These are phyloP conservation scores for Tolypocladium guangdongense DNA, from an alignment of 2,329 filamentous ascomycete species.

Conservation along the genomic window DNA sequence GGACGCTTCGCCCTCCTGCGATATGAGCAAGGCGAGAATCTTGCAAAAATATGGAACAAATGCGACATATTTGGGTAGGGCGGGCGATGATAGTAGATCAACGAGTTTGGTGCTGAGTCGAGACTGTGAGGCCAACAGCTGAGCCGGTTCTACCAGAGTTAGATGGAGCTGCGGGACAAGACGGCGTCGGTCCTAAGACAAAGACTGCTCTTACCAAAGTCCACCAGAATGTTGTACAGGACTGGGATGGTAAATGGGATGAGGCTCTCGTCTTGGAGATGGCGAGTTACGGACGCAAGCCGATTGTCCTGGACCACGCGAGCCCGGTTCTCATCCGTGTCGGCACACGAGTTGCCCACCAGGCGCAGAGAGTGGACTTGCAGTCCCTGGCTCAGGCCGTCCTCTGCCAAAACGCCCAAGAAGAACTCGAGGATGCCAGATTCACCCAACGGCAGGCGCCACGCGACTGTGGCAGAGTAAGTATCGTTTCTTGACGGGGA, in stretches of 20 bases:
- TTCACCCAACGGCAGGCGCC: conserved; percentile 45
- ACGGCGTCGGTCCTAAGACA: neutral
- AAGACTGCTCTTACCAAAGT: conserved; percentile 39
- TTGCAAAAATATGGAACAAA: conserved; percentile 45
- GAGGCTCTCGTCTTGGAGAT: conserved; percentile 36
- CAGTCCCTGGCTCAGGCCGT: conserved; percentile 29
- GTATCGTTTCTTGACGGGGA: neutral
- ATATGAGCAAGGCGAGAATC: conserved; percentile 41
- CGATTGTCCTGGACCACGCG: conserved; percentile 39
- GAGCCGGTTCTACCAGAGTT: conserved; percentile 38
- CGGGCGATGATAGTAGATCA: conserved; percentile 34
- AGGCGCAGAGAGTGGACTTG: conserved; percentile 45
- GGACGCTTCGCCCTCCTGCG: conserved; percentile 37
- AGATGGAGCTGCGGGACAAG: neutral
- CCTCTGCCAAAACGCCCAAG: conserved; percentile 30
- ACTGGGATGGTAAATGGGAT: conserved; percentile 46
- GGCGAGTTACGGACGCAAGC: conserved; percentile 34
- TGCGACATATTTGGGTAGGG: conserved; percentile 26
- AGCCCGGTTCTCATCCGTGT: conserved; percentile 50
- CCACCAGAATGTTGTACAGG: conserved; percentile 51
- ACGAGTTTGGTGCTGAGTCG: conserved; percentile 38
- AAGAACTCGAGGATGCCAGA: conserved; percentile 49
- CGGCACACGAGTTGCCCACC: conserved; percentile 52
- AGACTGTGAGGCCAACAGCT: conserved; percentile 41
- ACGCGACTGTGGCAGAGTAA: conserved; percentile 31